Base-by-base conservation (phyloP, 768 basidiomycete species). In the Russula abietina region DNA sequence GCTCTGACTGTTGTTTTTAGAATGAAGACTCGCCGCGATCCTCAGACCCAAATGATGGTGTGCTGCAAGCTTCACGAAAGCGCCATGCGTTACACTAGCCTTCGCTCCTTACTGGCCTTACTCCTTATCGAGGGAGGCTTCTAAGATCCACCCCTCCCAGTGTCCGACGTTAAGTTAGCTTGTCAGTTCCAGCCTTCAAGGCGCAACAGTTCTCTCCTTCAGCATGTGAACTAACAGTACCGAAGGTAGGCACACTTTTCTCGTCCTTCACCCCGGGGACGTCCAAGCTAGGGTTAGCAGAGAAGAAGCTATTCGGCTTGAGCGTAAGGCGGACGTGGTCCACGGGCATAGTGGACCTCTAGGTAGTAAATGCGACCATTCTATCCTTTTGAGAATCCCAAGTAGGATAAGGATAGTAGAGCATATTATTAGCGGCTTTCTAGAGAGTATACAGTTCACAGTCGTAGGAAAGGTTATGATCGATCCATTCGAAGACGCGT, bases 251-350 rank as follows among this genome's bases (percentile, higher is more conserved):
- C 8, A 79, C 78, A 67, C 89, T 91, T 62, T 81, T 75, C 4
- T 73, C 62, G 72, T 93, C 93, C 49, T 79, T 79, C 41, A 76
- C 80, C 11, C 85, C 84, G 9, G 92, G 91, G 19, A 96, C 90
- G 70, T 97, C 94, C 82, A 96, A 85, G 67, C 88, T 85, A 2
- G 94, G 94, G 74, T 95, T 96, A 67, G 77, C 77, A 67, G 79
- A 80, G 78, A 97, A 98, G 83, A 97, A 97, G 58, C 84, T 84
- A 39, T 78, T 79, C 16, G 94, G 94, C 69, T 89, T 91, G 77
- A 97, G 84, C 17, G 83, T 75, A 51, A 94, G 70, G 61, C 74
- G 83, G 32, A 94, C 38, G 66, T 85, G 80, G 69, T 93, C 91
- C 36, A 83, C 87, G 9, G 92, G 91, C 91, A 93, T 93, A n/a